Base-by-base conservation (phyloP, 2,329 filamentous ascomycete species). In the Talaromyces sp. region DNA sequence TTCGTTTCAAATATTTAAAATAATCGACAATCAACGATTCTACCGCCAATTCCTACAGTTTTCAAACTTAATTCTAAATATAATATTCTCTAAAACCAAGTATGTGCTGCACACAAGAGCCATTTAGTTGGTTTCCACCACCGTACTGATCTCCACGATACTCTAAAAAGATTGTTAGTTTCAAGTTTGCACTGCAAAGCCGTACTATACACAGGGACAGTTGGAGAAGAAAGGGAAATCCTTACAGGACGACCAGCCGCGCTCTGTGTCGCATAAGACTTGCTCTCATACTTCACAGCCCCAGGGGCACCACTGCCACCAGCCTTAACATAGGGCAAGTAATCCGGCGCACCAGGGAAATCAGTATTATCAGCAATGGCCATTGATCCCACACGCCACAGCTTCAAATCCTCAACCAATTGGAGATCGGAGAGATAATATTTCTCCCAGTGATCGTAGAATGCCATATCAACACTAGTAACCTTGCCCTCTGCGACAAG, bases 311-410 rank as follows among this genome's bases (percentile, higher is more conserved):
- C 33, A 2, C 47, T 51, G 3, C 66, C 63, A 4, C 69, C 65
- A 20, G 48, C 57, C 52, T 65, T 59, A 7, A 77, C 71, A 64
- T 77, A 75, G 47, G 65, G 65, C 36, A 74, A 49, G 57, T 77
- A 77, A 10, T 71, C 64, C 8, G 74, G 75, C 10, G 73, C 74
- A 8, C 75, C 74, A 20, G 73, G 73, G 6, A 65, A 57, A 52
- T 73, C 66, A 3, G 70, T 70, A 51, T 76, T 76, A 57, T 76
- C 73, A 3, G 73, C 74, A 41, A 75, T 61, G 0, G 70, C 62
- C 13, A 68, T 16, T 1, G 65, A 68, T 1, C 73, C 72, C 16
- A 58, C 53, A 2, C 52, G 62, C 27, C 75, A 61, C 22, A 76
- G 47, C 2, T 60, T 56, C 24, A 74, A 51, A 8, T 70, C 59